Evolutionary conservation across 108 stramenopile genomes (phyloP).

Genomic region (Cyclotella atomus): DNA sequence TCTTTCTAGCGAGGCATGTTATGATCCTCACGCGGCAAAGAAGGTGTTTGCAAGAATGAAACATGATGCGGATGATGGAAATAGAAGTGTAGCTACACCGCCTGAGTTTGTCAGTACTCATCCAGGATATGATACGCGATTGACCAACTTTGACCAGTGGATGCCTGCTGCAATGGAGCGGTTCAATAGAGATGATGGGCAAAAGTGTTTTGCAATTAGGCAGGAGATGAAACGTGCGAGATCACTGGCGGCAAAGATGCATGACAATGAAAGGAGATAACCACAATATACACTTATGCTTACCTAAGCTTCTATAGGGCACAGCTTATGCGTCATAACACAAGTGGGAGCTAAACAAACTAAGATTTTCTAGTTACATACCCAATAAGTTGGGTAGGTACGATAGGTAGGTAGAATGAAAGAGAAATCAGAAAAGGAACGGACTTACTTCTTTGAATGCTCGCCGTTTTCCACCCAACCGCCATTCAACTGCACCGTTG

Average conservation of each 20-base stretch:
- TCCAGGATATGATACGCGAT: conserved; percentile 70
- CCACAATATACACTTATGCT: too few species aligned
- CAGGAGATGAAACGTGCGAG: conserved; percentile 63
- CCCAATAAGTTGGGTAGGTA: too few species aligned
- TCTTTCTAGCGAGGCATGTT: conserved; percentile 77
- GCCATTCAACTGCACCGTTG: too few species aligned
- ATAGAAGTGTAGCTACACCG: conserved; percentile 26
- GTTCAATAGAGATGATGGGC: conserved; percentile 56
- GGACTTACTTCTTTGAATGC: too few species aligned
- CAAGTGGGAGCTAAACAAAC: too few species aligned
- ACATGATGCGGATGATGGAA: conserved; percentile 41
- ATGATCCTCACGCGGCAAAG: conserved; percentile 77
- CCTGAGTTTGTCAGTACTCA: conserved; percentile 87
- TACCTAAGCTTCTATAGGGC: too few species aligned
- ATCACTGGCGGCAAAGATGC: conserved; percentile 44
- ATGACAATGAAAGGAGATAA: too few species aligned
- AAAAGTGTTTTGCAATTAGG: conserved; percentile 62
- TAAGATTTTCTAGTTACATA: too few species aligned
- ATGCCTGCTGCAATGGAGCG: conserved; percentile 64
- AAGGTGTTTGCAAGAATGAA: conserved; percentile 66
- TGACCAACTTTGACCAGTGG: conserved; percentile 69
- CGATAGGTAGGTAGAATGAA: too few species aligned
- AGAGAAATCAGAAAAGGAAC: too few species aligned
- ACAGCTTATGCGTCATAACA: too few species aligned
- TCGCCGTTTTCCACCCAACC: too few species aligned